Conservation (phyloP, 805 yeast species). For the Ogataea trehalophila region DNA sequence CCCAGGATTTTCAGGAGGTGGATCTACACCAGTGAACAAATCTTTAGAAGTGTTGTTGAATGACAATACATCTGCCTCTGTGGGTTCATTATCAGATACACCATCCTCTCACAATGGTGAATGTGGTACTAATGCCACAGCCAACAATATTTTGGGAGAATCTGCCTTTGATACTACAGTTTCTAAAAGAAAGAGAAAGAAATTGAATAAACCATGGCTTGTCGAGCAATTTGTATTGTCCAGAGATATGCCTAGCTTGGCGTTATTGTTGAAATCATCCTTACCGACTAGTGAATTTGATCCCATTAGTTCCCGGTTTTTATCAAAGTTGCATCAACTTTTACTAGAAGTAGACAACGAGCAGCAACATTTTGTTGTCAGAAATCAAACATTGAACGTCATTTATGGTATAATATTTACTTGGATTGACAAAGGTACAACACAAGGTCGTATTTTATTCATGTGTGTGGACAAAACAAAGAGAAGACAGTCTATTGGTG, state of each 20-base stretch:
- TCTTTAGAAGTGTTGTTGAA: conserved; percentile 3
- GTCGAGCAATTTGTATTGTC: conserved; percentile 49
- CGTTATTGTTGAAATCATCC: conserved; percentile 39
- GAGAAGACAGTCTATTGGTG: conserved; percentile 51
- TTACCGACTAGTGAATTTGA: conserved; percentile 12
- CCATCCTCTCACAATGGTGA: neutral
- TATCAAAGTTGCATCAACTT: conserved; percentile 14
- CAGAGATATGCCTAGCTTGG: conserved; percentile 47
- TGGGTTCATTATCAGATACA: neutral
- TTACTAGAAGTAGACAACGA: conserved; percentile 20
- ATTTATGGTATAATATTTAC: conserved; percentile 51
- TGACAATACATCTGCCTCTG: neutral
- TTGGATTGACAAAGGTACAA: conserved; percentile 38
- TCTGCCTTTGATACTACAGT: neutral
- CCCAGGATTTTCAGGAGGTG: neutral
- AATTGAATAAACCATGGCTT: conserved; percentile 40
- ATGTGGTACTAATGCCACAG: neutral
- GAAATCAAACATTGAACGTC: conserved; percentile 51
- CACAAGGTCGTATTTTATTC: conserved; percentile 41
- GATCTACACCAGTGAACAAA: conserved; percentile 3
- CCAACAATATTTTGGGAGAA: neutral
- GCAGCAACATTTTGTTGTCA: conserved; percentile 48
- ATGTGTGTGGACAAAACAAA: conserved; percentile 50
- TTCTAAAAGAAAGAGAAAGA: conserved; percentile 10
- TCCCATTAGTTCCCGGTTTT: neutral